Conservation (phyloP, 2,329 filamentous ascomycete genomes). For the Tolypocladium guangdongense region DNA sequence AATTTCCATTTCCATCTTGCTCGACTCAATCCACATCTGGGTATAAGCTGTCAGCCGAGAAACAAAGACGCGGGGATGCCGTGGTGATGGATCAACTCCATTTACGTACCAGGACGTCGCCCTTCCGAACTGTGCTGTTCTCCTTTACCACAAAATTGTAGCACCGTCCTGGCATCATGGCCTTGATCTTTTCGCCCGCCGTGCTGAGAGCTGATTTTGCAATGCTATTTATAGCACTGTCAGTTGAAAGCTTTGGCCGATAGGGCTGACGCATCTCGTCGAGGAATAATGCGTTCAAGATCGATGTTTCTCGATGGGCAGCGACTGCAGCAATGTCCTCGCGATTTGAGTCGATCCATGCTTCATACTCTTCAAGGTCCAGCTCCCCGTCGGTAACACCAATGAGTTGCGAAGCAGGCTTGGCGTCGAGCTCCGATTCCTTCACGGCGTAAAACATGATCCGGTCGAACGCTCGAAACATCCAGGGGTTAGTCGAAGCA, state of each 20-base stretch:
- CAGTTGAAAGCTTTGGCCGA: slow-evolving; percentile 2
- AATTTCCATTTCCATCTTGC: slow-evolving; percentile 27
- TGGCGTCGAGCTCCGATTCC: slow-evolving; percentile 16
- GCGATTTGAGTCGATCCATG: slow-evolving; percentile 18
- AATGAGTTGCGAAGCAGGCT: slow-evolving; percentile 13
- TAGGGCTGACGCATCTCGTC: slow-evolving; percentile 17
- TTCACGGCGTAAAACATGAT: slow-evolving; percentile 20
- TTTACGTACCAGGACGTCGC: slow-evolving; percentile 15
- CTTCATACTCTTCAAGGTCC: slow-evolving; percentile 19
- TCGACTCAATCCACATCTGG: slow-evolving; percentile 22
- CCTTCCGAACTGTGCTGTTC: slow-evolving; percentile 13
- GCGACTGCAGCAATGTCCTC: slow-evolving; percentile 12
- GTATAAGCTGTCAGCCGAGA: not conserved
- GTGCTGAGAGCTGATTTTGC: not conserved
- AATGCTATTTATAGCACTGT: not conserved
- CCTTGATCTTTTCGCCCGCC: slow-evolving; percentile 9
- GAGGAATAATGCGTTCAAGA: slow-evolving; percentile 16
- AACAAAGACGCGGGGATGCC: not conserved
- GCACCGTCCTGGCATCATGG: slow-evolving; percentile 22
- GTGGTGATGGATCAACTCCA: not conserved
- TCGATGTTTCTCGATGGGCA: slow-evolving; percentile 11
- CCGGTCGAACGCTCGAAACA: slow-evolving; percentile 21
- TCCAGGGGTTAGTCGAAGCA: slow-evolving; percentile 9
- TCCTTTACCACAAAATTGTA: slow-evolving; percentile 19
- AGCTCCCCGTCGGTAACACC: slow-evolving; percentile 14